Conservation (phyloP, 805 yeast genomes). For the Myxozyma monticola region DNA sequence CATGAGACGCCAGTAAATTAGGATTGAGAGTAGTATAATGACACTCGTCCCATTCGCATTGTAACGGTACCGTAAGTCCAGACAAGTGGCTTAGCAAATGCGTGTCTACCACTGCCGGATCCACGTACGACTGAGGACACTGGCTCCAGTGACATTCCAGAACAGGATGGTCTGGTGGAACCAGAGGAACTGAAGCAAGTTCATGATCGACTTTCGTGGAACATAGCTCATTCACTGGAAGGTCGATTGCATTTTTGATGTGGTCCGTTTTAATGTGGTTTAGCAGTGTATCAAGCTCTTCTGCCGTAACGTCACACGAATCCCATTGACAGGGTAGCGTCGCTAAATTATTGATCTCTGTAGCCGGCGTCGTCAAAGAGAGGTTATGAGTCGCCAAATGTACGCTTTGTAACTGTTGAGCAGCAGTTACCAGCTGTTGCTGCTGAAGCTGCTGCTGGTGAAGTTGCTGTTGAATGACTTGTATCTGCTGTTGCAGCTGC, state of each 20-base stretch:
- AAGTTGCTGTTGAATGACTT: slow-evolving; percentile 5
- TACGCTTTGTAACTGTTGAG: background rate
- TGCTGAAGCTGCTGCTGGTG: slow-evolving; percentile 15
- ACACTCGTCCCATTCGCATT: slow-evolving; percentile 81
- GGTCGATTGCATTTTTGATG: slow-evolving; percentile 8
- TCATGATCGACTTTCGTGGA: background rate
- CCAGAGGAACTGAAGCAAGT: too few species aligned
- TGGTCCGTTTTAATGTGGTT: slow-evolving; percentile 35
- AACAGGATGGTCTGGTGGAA: background rate
- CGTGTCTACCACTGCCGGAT: slow-evolving; percentile 20
- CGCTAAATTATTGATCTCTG: too few species aligned
- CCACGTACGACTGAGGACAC: slow-evolving; percentile 19
- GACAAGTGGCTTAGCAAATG: slow-evolving; percentile 22
- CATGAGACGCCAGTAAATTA: slow-evolving; percentile 58
- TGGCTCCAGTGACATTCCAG: slow-evolving; percentile 32
- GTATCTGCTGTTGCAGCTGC: slow-evolving; percentile 3
- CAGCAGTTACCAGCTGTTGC: background rate
- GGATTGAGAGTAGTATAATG: slow-evolving; percentile 55
- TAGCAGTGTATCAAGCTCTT: slow-evolving; percentile 35
- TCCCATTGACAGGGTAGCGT: slow-evolving; percentile 43
- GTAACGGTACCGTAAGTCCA: slow-evolving; percentile 22
- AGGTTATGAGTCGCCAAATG: too few species aligned
- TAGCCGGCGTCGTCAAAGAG: too few species aligned
- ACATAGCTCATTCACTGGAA: background rate
- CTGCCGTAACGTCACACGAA: slow-evolving; percentile 40